phyloP scores from a whole-genome alignment of 2,329 filamentous ascomycete species.

The Sclerotinia spermophila region DNA sequence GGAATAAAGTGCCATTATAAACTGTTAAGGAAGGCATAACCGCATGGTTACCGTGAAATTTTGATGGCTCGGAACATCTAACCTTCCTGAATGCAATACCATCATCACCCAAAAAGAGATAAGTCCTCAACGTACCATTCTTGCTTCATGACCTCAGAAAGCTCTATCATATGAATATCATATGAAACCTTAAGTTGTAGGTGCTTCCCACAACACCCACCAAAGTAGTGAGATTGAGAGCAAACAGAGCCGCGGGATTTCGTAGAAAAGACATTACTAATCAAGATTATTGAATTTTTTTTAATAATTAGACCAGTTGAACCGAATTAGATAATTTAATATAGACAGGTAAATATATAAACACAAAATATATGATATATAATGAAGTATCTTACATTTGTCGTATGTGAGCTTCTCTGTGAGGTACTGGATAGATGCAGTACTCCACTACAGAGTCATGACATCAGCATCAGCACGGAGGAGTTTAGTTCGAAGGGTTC shows the following conservation, averaged over 20 bases:
- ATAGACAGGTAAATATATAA: neutral
- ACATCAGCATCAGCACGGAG: slow-evolving; percentile 7
- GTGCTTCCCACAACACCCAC: slow-evolving; percentile 23
- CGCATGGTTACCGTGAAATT: neutral
- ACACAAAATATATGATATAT: neutral
- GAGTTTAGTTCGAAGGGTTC: neutral
- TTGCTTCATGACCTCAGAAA: slow-evolving; percentile 29
- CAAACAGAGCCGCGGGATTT: slow-evolving; percentile 20
- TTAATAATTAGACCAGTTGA: neutral
- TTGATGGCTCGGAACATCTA: neutral
- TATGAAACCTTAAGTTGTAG: slow-evolving; percentile 27
- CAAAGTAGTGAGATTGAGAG: slow-evolving; percentile 23
- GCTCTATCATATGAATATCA: slow-evolving; percentile 28
- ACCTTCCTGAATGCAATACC: neutral
- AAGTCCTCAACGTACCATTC: slow-evolving; percentile 22
- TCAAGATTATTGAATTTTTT: slow-evolving; percentile 5
- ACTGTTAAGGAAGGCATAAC: neutral
- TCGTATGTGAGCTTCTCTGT: neutral
- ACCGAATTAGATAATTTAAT: neutral
- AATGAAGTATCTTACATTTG: neutral
- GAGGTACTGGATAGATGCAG: neutral
- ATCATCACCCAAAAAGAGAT: neutral
- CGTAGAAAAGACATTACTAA: slow-evolving; percentile 22
- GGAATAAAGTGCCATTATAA: neutral
- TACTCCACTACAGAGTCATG: neutral